phyloP scores from a whole-genome alignment of 2,329 filamentous ascomycete genomes.

The Incumbomyces lentus region DNA sequence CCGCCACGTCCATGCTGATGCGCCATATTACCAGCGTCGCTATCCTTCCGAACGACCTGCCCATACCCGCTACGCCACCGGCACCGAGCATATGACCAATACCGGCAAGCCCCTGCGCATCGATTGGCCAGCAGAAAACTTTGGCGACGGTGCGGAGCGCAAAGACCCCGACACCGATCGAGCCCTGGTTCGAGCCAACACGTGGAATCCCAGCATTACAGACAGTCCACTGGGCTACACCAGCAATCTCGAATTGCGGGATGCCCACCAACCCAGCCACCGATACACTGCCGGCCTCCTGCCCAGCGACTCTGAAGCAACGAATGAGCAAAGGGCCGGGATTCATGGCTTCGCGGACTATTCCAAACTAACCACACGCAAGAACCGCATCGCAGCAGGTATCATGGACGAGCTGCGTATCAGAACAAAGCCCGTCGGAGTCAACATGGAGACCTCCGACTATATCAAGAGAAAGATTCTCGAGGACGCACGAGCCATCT shows the following conservation, averaged over 20 bases:
- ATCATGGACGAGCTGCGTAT: constrained; percentile 2
- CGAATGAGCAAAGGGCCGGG: not conserved
- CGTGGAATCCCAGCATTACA: constrained; percentile 11
- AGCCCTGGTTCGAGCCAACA: constrained; percentile 56
- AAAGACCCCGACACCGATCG: constrained; percentile 61
- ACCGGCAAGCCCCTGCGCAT: constrained; percentile 53
- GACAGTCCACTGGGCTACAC: not conserved
- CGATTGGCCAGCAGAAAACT: constrained; percentile 58
- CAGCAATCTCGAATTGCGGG: not conserved
- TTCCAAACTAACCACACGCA: not conserved
- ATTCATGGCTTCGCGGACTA: not conserved
- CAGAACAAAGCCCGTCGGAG: not conserved
- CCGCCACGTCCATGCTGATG: constrained; percentile 52
- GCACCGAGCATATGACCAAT: constrained; percentile 24
- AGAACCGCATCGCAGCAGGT: not conserved
- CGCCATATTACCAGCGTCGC: constrained; percentile 41
- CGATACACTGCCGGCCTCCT: not conserved
- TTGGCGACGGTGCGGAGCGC: constrained; percentile 41
- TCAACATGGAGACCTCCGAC: constrained; percentile 14
- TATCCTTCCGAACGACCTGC: constrained; percentile 33
- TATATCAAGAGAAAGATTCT: constrained; percentile 19
- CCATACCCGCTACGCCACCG: constrained; percentile 50
- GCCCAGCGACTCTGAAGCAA: not conserved
- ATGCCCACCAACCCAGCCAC: not conserved
- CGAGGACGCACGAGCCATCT: constrained; percentile 17